Conservation (phyloP, 129 eudicot genomes). For the Flaveria linearis region DNA sequence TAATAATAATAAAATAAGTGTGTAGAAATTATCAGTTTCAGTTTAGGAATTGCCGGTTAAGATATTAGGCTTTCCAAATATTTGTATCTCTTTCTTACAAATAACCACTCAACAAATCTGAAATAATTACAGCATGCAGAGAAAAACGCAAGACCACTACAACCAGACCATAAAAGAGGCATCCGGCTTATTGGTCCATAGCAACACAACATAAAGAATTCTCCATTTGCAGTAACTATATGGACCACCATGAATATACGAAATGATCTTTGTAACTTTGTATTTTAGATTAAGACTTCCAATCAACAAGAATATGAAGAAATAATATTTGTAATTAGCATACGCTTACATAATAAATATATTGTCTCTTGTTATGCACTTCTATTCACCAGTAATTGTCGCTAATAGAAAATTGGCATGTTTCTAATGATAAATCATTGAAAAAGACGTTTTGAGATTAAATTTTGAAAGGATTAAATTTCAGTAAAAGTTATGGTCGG, state of each 20-base stretch:
- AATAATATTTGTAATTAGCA: background rate
- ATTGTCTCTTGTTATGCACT: background rate
- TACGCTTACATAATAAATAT: background rate
- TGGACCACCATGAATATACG: background rate
- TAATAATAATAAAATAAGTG: no score
- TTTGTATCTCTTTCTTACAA: background rate
- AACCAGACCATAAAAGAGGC: constrained; percentile 47
- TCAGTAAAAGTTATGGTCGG: no score
- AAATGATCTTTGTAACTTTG: background rate
- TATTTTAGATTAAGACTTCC: background rate
- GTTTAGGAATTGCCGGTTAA: no score
- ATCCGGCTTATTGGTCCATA: constrained; percentile 45
- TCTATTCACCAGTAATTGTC: background rate
- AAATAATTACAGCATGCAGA: constrained; percentile 53
- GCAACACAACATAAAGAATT: background rate
- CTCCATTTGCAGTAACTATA: background rate
- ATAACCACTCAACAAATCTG: background rate
- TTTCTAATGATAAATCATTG: no score
- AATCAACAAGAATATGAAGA: background rate
- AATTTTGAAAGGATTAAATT: no score
- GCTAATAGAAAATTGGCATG: no score
- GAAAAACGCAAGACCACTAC: constrained; percentile 78
- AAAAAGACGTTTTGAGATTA: no score
- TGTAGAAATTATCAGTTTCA: no score
- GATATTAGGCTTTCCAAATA: background rate